These are phyloP conservation scores for Hygrocybe punicea DNA, from an alignment of 768 basidiomycete genomes.

Conservation along the genomic window DNA sequence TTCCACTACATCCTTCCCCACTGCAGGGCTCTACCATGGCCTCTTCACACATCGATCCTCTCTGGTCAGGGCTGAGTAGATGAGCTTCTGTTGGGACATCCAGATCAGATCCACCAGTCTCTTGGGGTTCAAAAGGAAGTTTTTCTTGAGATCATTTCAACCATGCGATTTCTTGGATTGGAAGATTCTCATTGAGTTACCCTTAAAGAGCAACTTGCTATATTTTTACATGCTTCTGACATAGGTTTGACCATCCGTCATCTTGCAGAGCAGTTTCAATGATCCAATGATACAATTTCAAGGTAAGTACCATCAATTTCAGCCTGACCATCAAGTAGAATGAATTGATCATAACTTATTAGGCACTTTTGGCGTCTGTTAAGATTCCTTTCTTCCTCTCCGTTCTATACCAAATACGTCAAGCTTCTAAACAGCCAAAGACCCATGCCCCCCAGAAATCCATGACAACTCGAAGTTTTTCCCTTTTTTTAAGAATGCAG, in stretches of 20 bases:
- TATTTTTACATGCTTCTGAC: constrained; percentile 27
- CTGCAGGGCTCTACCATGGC: too few relatives aligned
- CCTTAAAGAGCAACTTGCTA: constrained; percentile 26
- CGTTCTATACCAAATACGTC: too few relatives aligned
- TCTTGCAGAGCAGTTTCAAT: constrained; percentile 28
- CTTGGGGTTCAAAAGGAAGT: constrained; percentile 16
- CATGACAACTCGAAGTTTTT: constrained; percentile 21
- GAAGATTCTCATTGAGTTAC: neutral
- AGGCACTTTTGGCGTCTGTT: constrained; percentile 8
- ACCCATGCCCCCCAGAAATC: constrained; percentile 13
- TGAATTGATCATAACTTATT: too few relatives aligned
- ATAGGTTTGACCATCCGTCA: constrained; percentile 25
- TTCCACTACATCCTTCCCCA: too few relatives aligned
- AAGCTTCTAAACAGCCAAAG: constrained; percentile 2
- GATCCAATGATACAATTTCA: constrained; percentile 25
- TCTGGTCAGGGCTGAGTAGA: too few relatives aligned
- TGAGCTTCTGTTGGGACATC: too few relatives aligned
- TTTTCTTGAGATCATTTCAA: constrained; percentile 9
- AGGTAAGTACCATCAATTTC: constrained; percentile 5
- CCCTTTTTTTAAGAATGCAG: constrained; percentile 23
- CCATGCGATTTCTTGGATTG: neutral
- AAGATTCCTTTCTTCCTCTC: constrained; percentile 3
- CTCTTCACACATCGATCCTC: too few relatives aligned
- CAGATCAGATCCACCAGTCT: constrained; percentile 9
- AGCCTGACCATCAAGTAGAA: neutral